These are phyloP conservation scores for Clausena lansium DNA, from an alignment of 345 rosid species.

Conservation along the genomic window DNA sequence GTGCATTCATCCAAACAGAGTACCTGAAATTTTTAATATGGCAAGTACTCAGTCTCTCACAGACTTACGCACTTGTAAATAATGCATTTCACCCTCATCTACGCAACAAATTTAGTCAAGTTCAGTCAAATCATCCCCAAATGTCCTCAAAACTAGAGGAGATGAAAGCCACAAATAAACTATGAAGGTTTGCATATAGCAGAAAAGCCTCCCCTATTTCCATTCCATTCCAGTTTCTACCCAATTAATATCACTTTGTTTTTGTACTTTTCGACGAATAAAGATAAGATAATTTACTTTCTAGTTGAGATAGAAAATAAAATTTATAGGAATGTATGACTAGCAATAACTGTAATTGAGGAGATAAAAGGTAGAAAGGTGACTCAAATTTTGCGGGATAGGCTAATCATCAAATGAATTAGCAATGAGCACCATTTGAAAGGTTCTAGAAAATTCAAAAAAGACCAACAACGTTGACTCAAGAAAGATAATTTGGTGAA, in stretches of 20 bases:
- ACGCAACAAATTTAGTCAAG: background rate
- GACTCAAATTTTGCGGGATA: background rate
- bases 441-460: background rate
- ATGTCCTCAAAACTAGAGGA: background rate
- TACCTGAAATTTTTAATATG: conserved; percentile 37
- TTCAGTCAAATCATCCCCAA: background rate
- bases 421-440: background rate
- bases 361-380: background rate
- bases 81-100: background rate
- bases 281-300: background rate
- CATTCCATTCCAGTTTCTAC: background rate
- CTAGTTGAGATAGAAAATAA: background rate
- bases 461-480: background rate
- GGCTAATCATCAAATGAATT: background rate
- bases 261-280: background rate
- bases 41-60: conserved; percentile 3
- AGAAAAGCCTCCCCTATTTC: background rate
- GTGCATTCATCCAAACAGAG: conserved; percentile 97
- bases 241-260: background rate
- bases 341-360: background rate
- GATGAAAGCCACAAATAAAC: background rate
- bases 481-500: background rate
- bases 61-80: background rate
- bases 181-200: background rate
- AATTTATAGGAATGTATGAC: background rate